Percentiles rank a stretch among this genome's conserved stretches.
These are phyloP conservation scores for Oropetium thomaeum DNA, from an alignment of 176 grass and related monocot genomes.

Conservation along the genomic window DNA sequence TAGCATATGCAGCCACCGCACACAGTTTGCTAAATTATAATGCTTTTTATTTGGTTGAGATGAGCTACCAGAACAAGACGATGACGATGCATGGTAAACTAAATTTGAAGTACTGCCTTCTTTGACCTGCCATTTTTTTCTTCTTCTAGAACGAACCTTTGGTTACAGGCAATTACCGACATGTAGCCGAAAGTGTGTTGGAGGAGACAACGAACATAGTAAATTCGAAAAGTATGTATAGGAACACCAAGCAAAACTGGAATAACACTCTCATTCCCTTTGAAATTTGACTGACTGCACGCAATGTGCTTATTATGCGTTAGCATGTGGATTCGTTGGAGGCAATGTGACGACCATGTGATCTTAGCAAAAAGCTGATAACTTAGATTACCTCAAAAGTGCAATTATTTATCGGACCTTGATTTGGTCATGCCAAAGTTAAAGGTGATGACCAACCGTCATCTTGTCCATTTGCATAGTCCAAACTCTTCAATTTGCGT, in stretches of 20 bases:
- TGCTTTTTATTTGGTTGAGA: too few species aligned
- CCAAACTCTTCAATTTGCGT: conserved; percentile 28
- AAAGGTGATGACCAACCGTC: not conserved
- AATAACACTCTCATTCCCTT: too few species aligned
- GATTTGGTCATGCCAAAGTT: not conserved
- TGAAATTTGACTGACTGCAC: not conserved
- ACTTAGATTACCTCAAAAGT: conserved; percentile 9
- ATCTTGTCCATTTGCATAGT: conserved; percentile 18
- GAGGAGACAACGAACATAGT: not conserved
- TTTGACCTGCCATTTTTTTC: too few species aligned
- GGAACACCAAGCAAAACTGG: not conserved
- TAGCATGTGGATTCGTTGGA: conserved; percentile 30
- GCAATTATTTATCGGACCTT: not conserved
- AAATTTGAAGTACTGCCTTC: too few species aligned
- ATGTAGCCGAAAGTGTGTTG: too few species aligned
- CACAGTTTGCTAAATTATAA: too few species aligned
- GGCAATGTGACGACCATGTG: conserved; percentile 27
- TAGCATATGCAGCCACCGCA: too few species aligned
- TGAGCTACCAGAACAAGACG: too few species aligned
- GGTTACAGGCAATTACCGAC: too few species aligned
- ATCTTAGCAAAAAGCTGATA: not conserved
- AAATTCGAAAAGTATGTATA: not conserved
- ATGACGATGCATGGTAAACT: too few species aligned
- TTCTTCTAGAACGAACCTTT: too few species aligned
- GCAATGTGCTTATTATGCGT: conserved; percentile 1